Base-by-base conservation (phyloP, 129 eudicot species). In the Cynara cardunculus region DNA sequence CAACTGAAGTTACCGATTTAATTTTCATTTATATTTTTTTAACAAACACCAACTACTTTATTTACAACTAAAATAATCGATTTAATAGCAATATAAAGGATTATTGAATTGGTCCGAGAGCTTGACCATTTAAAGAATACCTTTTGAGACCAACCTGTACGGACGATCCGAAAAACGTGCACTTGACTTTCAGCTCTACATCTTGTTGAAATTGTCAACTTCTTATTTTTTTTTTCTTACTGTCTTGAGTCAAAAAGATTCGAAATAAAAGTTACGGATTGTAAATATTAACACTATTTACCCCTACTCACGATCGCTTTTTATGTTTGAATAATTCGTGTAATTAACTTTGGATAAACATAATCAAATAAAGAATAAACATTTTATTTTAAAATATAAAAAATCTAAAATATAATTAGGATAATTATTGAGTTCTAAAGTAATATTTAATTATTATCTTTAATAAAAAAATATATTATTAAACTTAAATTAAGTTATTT, bases 151-250 rank as follows among this genome's bases (percentile, higher is more conserved):
- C 25, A 56, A 56, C 0, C 10, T 2, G 78, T 74, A 74, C 78
- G 78, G 78, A 74, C 39, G 69, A 49, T 74, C 77, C 62, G 13
- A 37, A 4, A 35, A 12, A 73, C 77, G 64, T 73, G 77, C 34
- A 5, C 25, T 73, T 39, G 77, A 72, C 32, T 72, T 39, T 41
- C 0, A 37, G n/a, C 5, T 11, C 22, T 10, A 14, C 2, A 2
- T 5, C 3, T 25, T 25, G 66, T 24, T 73, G 41, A 49, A 46
- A 27, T 26, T 18, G 78, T 74, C 78, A 26, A 25, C 62, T 8
- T 53, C 13, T 10, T 46, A 28, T 4, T 72, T 5, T 37, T 46
- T 39, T 21, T 71, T 18, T 3, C 39, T 46, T 26, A 16, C 41
- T 46, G 32, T 26, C 9, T 44, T 49, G 25, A 49, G 25, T 26